phyloP scores from a whole-genome alignment of 163 green algal species.

The Volvox carteri region DNA sequence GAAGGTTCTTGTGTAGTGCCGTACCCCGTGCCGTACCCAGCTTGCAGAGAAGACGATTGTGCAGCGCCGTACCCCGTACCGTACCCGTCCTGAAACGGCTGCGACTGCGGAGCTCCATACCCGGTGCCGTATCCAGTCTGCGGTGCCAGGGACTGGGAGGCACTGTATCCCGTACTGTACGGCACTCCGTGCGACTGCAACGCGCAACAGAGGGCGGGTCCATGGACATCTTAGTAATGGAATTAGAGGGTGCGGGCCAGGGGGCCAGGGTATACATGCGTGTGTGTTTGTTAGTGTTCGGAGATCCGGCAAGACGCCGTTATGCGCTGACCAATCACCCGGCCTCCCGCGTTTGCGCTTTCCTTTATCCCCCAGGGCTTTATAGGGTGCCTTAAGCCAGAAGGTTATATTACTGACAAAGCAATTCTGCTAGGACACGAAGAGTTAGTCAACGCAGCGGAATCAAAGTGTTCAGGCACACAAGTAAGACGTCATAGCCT shows the following conservation, averaged over 20 bases:
- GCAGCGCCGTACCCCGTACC: neutral
- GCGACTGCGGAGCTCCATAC: constrained; percentile 4
- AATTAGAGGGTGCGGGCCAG: neutral
- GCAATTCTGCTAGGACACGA: too few species aligned
- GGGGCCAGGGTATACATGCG: neutral
- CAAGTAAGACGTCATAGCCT: too few species aligned
- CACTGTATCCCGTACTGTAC: neutral
- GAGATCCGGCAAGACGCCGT: neutral
- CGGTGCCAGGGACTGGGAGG: neutral
- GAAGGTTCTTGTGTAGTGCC: too few species aligned
- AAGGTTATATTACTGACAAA: too few species aligned
- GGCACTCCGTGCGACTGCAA: neutral
- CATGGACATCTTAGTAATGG: too few species aligned
- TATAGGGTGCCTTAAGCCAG: too few species aligned
- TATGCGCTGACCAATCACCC: too few species aligned
- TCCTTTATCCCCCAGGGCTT: too few species aligned
- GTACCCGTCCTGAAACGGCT: neutral
- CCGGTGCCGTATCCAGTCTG: neutral
- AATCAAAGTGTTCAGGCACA: too few species aligned
- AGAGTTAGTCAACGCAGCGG: too few species aligned
- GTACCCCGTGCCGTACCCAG: too few species aligned
- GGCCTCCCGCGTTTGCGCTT: too few species aligned
- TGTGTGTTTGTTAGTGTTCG: neutral
- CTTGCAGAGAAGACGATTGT: neutral
- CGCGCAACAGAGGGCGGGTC: neutral